Evolutionary conservation across 306 rosid species (phyloP).

Genomic region (Medicago lupulina): DNA sequence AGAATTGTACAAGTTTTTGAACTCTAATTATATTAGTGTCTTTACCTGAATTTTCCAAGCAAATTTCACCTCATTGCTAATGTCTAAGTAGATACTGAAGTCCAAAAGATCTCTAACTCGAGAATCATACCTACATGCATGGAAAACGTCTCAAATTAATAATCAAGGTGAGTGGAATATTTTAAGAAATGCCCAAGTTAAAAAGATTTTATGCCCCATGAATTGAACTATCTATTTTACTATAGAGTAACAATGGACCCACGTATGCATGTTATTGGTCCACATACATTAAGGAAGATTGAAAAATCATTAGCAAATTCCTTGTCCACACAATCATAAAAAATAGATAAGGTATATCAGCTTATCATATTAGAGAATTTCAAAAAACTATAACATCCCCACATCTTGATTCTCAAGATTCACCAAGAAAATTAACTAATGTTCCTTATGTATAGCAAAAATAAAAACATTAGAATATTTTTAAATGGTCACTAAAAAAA

Average conservation of each 20-base stretch:
- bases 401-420: slow-evolving; percentile 33
- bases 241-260: slow-evolving; percentile 21
- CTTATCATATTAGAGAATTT: slow-evolving; percentile 27
- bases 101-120: slow-evolving; percentile 95
- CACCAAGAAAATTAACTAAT: slow-evolving; percentile 27
- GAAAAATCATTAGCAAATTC: slow-evolving; percentile 44
- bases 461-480: neutral
- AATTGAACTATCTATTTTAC: neutral
- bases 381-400: slow-evolving; percentile 30
- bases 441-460: neutral
- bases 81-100: slow-evolving; percentile 97
- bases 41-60: slow-evolving; percentile 99
- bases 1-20: neutral
- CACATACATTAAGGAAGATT: slow-evolving; percentile 44
- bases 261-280: slow-evolving; percentile 45
- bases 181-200: slow-evolving; percentile 14
- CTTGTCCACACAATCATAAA: slow-evolving; percentile 52
- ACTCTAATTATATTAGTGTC: neutral
- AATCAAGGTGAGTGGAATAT: slow-evolving; percentile 22
- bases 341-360: slow-evolving; percentile 54
- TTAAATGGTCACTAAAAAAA: neutral
- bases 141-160: slow-evolving; percentile 9
- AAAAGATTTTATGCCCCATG: slow-evolving; percentile 14
- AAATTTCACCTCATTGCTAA: slow-evolving; percentile 97
- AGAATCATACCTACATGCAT: slow-evolving; percentile 70